Evolutionary conservation across 257 asterid genomes (phyloP).

Genomic region (Henckelia pumila): DNA sequence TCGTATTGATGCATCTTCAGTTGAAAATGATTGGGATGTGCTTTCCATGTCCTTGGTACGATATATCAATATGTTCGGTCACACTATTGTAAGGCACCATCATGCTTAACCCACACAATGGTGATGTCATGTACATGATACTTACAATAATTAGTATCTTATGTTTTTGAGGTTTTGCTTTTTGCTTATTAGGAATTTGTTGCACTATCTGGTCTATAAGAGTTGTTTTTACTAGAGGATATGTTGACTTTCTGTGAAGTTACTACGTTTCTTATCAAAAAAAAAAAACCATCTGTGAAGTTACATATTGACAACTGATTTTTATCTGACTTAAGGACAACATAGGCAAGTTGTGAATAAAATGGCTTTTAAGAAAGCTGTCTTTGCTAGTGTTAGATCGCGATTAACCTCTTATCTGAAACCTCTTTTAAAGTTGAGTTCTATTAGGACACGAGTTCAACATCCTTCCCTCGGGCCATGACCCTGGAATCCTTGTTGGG

Average conservation of each 20-base stretch:
- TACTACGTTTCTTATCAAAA: too few species aligned
- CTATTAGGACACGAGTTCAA: neutral
- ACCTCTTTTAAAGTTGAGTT: neutral
- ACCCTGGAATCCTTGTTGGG: neutral
- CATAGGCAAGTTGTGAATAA: neutral
- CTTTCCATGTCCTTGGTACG: neutral
- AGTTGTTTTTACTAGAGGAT: neutral
- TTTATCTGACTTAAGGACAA: neutral
- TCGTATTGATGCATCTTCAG: neutral
- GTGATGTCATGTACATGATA: neutral
- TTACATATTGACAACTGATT: neutral
- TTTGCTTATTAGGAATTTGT: neutral
- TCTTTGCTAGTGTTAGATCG: neutral
- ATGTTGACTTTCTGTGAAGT: neutral
- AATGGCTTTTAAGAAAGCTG: constrained; percentile 2
- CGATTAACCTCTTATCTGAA: neutral
- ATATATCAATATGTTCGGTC: too few species aligned
- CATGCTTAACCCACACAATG: neutral
- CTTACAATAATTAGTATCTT: neutral
- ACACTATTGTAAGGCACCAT: neutral
- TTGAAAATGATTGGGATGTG: neutral
- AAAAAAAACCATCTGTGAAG: too few species aligned
- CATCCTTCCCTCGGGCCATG: neutral
- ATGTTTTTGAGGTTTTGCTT: neutral
- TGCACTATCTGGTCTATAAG: neutral